A percentile compares a stretch with the other conserved stretches of the same genome.
Evolutionary conservation across 2,329 filamentous ascomycete genomes (phyloP).

Genomic region (Kalmusia sp.): DNA sequence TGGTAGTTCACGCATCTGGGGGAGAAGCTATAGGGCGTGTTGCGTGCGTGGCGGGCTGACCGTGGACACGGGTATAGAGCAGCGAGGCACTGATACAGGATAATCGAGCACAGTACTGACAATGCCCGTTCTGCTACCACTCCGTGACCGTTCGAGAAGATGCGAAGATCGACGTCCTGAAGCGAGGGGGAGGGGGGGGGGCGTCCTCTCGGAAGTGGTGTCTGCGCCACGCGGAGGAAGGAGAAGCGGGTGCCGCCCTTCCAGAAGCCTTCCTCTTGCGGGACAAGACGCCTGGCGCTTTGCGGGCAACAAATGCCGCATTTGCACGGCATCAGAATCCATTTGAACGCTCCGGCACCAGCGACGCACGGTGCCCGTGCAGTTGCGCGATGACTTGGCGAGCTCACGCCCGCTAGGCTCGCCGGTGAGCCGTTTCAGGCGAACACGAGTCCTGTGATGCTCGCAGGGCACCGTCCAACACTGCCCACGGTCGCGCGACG

Average conservation of each 20-base stretch:
- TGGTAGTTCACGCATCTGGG: conserved; percentile 30
- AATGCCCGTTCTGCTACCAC: too few species aligned
- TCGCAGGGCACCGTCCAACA: conserved; percentile 2
- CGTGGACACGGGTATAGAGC: too few species aligned
- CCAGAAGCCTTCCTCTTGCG: conserved; percentile 23
- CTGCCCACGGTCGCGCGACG: conserved; percentile 14
- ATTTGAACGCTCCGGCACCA: neutral
- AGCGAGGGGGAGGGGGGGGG: neutral
- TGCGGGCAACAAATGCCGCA: conserved; percentile 11
- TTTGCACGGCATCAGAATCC: neutral
- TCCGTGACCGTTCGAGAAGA: too few species aligned
- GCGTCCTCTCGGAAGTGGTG: neutral
- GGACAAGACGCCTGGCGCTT: neutral
- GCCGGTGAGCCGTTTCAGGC: conserved; percentile 8
- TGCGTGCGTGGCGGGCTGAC: neutral
- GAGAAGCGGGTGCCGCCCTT: conserved; percentile 14
- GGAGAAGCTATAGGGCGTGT: neutral
- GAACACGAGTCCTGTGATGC: neutral
- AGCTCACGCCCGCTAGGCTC: neutral
- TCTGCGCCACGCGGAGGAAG: conserved; percentile 4
- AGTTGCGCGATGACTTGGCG: neutral
- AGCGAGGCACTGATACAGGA: too few species aligned
- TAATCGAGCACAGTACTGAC: too few species aligned
- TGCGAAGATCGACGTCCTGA: neutral
- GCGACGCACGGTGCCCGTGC: neutral